These are phyloP conservation scores for Mycena venus DNA, from an alignment of 768 basidiomycete genomes.

Conservation along the genomic window DNA sequence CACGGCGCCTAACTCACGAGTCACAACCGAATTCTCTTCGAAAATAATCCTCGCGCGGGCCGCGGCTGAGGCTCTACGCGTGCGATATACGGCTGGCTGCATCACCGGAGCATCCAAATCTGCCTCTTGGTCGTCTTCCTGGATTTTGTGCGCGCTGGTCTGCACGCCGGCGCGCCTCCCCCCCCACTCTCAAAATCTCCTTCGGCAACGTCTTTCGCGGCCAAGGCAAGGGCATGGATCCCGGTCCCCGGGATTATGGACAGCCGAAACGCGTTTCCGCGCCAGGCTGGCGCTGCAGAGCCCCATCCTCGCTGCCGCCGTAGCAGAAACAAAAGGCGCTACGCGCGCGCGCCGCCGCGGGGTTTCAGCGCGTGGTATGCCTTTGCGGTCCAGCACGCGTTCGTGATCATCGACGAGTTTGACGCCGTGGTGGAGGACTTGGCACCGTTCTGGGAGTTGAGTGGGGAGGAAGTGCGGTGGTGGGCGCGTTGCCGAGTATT, in stretches of 20 bases:
- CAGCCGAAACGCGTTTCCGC: conserved; percentile 82
- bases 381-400: conserved; percentile 79
- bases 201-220: background rate
- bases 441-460: conserved; percentile 85
- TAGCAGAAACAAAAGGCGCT: conserved; percentile 82
- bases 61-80: background rate
- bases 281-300: conserved; percentile 81
- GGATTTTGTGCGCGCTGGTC: conserved; percentile 22
- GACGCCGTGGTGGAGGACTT: conserved; percentile 83
- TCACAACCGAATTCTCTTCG: no score
- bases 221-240: conserved; percentile 11
- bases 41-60: no score
- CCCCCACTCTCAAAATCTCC: background rate
- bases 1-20: no score
- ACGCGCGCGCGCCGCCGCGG: conserved; percentile 83
- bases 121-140: conserved; percentile 26
- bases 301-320: conserved; percentile 82
- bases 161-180: conserved; percentile 18
- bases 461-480: conserved; percentile 82
- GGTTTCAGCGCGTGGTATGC: conserved; percentile 94
- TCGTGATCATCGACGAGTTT: conserved; percentile 92
- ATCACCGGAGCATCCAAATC: conserved; percentile 20
- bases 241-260: conserved; percentile 85
- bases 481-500: conserved; percentile 84
- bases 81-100: conserved; percentile 18